A percentile compares a stretch with the other conserved stretches of the same genome.
Evolutionary conservation across 2,329 filamentous ascomycete species (phyloP).

Genomic region (Colletotrichum karsti): DNA sequence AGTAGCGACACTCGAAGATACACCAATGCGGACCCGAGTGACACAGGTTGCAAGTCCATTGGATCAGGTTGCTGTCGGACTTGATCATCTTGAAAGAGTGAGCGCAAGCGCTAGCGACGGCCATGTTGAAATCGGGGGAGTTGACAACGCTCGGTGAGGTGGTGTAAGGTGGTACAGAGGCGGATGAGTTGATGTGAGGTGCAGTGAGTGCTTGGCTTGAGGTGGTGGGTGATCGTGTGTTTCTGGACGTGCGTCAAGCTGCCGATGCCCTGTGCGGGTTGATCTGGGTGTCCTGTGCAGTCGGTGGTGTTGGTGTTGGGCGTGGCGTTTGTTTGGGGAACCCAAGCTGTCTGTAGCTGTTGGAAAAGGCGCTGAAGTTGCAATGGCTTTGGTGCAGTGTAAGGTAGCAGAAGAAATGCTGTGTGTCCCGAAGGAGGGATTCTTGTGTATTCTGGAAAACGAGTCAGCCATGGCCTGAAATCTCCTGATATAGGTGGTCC

Average conservation of each 20-base stretch:
- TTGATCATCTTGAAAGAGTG: constrained; percentile 74
- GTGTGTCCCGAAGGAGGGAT: not conserved
- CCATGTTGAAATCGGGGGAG: constrained; percentile 48
- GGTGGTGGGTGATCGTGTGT: not conserved
- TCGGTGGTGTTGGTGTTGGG: not conserved
- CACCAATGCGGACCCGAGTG: constrained; percentile 72
- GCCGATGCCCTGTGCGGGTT: constrained; percentile 10
- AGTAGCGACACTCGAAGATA: constrained; percentile 75
- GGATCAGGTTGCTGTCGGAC: constrained; percentile 70
- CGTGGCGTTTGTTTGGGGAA: not conserved
- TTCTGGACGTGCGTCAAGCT: not conserved
- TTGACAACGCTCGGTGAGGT: not conserved
- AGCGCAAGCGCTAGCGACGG: constrained; percentile 64
- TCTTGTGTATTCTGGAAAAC: not conserved
- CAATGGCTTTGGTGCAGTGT: not conserved
- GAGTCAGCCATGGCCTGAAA: not conserved
- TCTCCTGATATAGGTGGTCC: not conserved
- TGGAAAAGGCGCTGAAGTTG: not conserved
- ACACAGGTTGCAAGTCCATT: constrained; percentile 73
- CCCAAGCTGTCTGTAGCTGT: not conserved
- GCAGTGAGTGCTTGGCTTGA: not conserved
- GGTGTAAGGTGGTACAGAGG: not conserved
- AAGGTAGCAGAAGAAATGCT: not conserved
- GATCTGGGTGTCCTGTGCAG: not conserved
- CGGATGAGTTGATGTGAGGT: not conserved